Evolutionary conservation across 306 rosid species (phyloP).

Genomic region (Carpinus fangiana): DNA sequence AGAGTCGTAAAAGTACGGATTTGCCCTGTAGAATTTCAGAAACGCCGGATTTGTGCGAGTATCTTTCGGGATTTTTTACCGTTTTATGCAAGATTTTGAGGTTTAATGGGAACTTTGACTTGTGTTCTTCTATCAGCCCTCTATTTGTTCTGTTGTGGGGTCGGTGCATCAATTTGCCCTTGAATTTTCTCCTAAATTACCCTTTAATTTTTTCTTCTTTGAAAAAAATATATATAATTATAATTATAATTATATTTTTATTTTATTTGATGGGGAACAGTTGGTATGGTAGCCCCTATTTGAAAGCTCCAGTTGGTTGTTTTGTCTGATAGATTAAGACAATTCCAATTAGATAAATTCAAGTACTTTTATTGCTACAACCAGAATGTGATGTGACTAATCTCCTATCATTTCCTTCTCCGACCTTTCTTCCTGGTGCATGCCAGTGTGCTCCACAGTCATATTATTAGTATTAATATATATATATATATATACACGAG

Average conservation of each 20-base stretch:
- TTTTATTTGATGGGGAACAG: neutral
- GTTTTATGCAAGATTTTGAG: slow-evolving; percentile 4
- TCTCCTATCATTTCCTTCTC: neutral
- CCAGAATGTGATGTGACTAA: neutral
- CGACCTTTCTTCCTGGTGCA: neutral
- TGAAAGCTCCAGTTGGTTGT: neutral
- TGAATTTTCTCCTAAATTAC: neutral
- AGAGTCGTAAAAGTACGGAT: slow-evolving; percentile 19
- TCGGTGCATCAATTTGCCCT: neutral
- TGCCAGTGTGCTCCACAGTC: too few species aligned
- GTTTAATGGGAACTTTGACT: slow-evolving; percentile 8
- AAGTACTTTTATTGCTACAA: neutral
- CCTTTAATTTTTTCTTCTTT: neutral
- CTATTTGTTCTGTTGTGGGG: neutral
- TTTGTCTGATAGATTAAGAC: slow-evolving; percentile 7
- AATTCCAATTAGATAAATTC: neutral
- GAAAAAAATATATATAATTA: too few species aligned
- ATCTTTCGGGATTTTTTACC: slow-evolving; percentile 16
- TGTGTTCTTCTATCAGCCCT: neutral
- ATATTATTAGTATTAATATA: too few species aligned
- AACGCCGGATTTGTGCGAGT: slow-evolving; percentile 5
- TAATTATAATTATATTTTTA: neutral
- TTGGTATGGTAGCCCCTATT: neutral
- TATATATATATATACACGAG: too few species aligned
- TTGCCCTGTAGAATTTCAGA: neutral